phyloP scores from a whole-genome alignment of 2,329 filamentous ascomycete species.

The Ceratocystis cubensis region DNA sequence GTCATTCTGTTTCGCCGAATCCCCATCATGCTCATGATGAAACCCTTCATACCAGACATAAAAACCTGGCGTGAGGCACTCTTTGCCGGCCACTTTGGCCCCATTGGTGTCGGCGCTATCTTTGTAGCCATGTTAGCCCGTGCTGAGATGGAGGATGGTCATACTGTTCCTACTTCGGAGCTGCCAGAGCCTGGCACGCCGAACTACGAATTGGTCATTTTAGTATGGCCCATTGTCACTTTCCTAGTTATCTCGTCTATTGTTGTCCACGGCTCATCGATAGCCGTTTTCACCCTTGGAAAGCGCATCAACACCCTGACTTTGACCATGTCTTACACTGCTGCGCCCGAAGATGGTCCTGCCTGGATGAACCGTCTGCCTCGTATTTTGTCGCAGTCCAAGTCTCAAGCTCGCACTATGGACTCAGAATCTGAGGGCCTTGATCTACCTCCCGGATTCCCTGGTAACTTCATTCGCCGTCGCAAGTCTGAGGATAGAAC shows the following conservation, averaged over 20 bases:
- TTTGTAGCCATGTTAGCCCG: conserved; percentile 88
- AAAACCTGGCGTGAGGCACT: conserved; percentile 97
- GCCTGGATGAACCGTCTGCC: conserved; percentile 93
- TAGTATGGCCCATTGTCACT: conserved; percentile 92
- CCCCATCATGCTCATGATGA: conserved; percentile 81
- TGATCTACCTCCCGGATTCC: conserved; percentile 53
- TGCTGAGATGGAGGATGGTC: conserved; percentile 71
- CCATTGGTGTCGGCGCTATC: conserved; percentile 92
- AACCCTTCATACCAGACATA: conserved; percentile 88
- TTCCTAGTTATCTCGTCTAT: conserved; percentile 94
- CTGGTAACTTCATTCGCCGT: conserved; percentile 67
- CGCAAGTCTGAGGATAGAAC: conserved; percentile 26
- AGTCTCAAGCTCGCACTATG: conserved; percentile 78
- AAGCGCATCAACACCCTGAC: conserved; percentile 97
- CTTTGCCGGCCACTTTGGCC: conserved; percentile 94
- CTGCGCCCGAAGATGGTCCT: conserved; percentile 74
- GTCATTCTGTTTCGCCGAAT: conserved; percentile 94
- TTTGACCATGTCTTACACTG: conserved; percentile 91
- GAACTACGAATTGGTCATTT: conserved; percentile 58
- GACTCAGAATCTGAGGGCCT: conserved; percentile 57
- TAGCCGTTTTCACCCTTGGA: conserved; percentile 92
- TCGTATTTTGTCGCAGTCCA: conserved; percentile 50
- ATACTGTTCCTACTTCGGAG: conserved; percentile 58
- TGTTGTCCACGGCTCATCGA: conserved; percentile 90
- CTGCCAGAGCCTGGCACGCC: conserved; percentile 43